These are phyloP conservation scores for Gilbertella persicaria DNA, from an alignment of 371 early-diverging fungal species.

Conservation along the genomic window DNA sequence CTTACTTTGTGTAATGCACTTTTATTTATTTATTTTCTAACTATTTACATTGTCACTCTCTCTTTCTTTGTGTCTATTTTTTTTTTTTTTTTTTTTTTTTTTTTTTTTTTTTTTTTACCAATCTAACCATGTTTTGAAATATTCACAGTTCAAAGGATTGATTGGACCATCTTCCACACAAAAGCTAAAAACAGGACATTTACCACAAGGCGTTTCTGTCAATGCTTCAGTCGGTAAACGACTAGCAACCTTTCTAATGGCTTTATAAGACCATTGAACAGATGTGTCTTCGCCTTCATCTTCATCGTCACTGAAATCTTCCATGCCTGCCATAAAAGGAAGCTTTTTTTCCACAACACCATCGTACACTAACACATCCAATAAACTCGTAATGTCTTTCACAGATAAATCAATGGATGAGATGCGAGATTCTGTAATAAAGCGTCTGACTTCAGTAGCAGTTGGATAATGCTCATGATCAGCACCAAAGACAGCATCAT, in stretches of 20 bases:
- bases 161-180: slow-evolving; percentile 76
- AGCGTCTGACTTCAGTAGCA: slow-evolving; percentile 67
- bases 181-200: slow-evolving; percentile 73
- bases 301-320: slow-evolving; percentile 59
- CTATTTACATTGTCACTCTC: slow-evolving; percentile 19
- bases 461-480: slow-evolving; percentile 73
- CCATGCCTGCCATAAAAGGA: slow-evolving; percentile 53
- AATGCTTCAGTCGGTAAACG: slow-evolving; percentile 55
- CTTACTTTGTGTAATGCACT: neutral
- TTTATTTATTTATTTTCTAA: slow-evolving; percentile 1
- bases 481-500: slow-evolving; percentile 57
- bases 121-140: slow-evolving; percentile 78
- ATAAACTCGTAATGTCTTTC: slow-evolving; percentile 77
- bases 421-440: slow-evolving; percentile 72
- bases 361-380: slow-evolving; percentile 91
- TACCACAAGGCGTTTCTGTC: slow-evolving; percentile 86
- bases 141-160: slow-evolving; percentile 75
- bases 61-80: neutral
- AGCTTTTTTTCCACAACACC: slow-evolving; percentile 77
- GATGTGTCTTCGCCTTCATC: slow-evolving; percentile 38
- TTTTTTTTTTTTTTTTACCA: slow-evolving; percentile 23
- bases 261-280: slow-evolving; percentile 77
- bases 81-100: neutral
- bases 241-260: slow-evolving; percentile 51
- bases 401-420: slow-evolving; percentile 73